Conservation (phyloP, 2,329 filamentous ascomycete genomes). For the Hymenoscyphus infarciens region DNA sequence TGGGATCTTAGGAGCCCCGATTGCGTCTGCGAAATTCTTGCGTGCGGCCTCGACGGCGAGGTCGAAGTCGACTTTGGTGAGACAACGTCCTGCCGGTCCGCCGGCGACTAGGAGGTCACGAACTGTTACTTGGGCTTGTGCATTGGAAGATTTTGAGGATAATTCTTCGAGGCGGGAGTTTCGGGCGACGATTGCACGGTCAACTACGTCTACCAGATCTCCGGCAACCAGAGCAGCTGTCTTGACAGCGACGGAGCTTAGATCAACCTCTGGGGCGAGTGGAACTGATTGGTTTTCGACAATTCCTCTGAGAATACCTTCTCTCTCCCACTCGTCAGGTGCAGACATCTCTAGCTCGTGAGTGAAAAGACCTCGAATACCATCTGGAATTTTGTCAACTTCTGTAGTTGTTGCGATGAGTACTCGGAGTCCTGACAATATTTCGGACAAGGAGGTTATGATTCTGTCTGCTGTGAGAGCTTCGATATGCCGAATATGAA, state of each 20-base stretch:
- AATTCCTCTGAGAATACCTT: slow-evolving; percentile 78
- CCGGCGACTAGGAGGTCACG: slow-evolving; percentile 87
- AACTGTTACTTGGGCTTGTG: slow-evolving; percentile 53
- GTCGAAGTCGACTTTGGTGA: slow-evolving; percentile 83
- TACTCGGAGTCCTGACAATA: slow-evolving; percentile 75
- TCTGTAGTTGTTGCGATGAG: slow-evolving; percentile 93
- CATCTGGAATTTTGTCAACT: slow-evolving; percentile 89
- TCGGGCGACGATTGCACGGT: slow-evolving; percentile 78
- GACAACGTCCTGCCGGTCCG: slow-evolving; percentile 70
- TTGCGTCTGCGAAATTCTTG: slow-evolving; percentile 97
- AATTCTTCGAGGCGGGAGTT: slow-evolving; percentile 71
- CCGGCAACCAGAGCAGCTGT: slow-evolving; percentile 93
- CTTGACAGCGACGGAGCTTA: slow-evolving; percentile 84
- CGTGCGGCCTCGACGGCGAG: slow-evolving; percentile 90
- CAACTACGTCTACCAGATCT: slow-evolving; percentile 90
- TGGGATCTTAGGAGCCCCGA: slow-evolving; percentile 95
- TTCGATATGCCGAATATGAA: slow-evolving; percentile 88
- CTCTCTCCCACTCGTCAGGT: slow-evolving; percentile 87
- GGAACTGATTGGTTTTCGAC: slow-evolving; percentile 71
- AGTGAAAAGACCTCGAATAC: slow-evolving; percentile 84
- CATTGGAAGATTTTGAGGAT: slow-evolving; percentile 46
- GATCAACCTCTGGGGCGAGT: slow-evolving; percentile 79
- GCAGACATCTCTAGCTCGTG: slow-evolving; percentile 93
- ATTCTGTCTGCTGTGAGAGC: slow-evolving; percentile 89
- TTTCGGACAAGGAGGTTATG: slow-evolving; percentile 76